Percentiles rank a stretch among this genome's conserved stretches.
Evolutionary conservation across 2,329 filamentous ascomycete species (phyloP).

Genomic region (Talaromyces sp.): DNA sequence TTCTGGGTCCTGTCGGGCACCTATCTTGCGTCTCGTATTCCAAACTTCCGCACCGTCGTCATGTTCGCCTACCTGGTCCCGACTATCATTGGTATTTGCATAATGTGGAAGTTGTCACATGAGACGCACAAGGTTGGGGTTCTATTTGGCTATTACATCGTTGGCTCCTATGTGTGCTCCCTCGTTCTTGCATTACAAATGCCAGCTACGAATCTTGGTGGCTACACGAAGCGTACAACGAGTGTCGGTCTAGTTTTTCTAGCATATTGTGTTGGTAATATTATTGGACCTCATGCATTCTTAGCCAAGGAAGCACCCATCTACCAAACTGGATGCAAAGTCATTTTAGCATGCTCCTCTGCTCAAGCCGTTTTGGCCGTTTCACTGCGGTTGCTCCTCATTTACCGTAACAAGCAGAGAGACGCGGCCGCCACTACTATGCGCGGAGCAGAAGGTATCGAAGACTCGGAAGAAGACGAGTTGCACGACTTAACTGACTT

Average conservation of each 20-base stretch:
- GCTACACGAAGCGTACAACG: conserved; percentile 50
- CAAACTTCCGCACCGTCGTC: conserved; percentile 50
- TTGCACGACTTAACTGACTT: conserved; percentile 8
- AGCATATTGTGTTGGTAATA: conserved; percentile 43
- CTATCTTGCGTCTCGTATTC: conserved; percentile 50
- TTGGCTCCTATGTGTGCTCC: conserved; percentile 48
- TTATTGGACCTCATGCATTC: conserved; percentile 48
- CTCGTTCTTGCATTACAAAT: conserved; percentile 51
- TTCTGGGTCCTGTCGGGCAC: conserved; percentile 51
- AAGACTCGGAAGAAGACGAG: neutral
- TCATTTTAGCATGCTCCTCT: conserved; percentile 40
- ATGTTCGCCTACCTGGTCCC: conserved; percentile 53
- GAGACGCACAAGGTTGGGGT: conserved; percentile 45
- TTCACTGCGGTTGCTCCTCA: conserved; percentile 4
- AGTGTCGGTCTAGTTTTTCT: conserved; percentile 46
- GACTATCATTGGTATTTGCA: conserved; percentile 47
- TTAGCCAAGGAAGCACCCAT: conserved; percentile 40
- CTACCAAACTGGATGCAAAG: conserved; percentile 52
- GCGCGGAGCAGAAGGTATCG: neutral
- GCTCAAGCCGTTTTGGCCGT: conserved; percentile 9
- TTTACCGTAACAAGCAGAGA: conserved; percentile 11
- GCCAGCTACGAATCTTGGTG: conserved; percentile 30
- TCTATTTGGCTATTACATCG: conserved; percentile 52
- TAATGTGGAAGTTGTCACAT: conserved; percentile 50
- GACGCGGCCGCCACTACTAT: neutral